A percentile compares a stretch with the other conserved stretches of the same genome.
Evolutionary conservation across 805 yeast species (phyloP).

Genomic region (Zygoascus biomembranicola): DNA sequence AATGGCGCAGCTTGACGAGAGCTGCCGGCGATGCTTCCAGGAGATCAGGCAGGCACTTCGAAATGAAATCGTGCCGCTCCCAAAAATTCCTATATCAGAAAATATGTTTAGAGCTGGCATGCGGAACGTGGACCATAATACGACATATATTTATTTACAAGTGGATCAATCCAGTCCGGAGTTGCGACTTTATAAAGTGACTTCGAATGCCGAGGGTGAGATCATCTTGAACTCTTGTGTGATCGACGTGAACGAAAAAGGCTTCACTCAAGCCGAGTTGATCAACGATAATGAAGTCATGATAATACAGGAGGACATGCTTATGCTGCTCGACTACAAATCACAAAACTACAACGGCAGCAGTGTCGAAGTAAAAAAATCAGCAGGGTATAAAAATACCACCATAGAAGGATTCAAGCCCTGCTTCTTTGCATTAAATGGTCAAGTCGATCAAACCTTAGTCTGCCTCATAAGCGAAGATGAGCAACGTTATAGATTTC

Average conservation of each 20-base stretch:
- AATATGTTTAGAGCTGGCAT: neutral
- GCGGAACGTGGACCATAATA: neutral
- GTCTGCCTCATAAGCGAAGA: slow-evolving; percentile 11
- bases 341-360: neutral
- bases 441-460: slow-evolving; percentile 6
- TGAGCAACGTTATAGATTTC: slow-evolving; percentile 8
- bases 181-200: neutral
- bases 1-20: neutral
- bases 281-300: slow-evolving; percentile 8
- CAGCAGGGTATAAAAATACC: neutral
- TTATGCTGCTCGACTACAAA: neutral
- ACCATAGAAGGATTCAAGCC: slow-evolving; percentile 3
- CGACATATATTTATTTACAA: neutral
- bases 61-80: neutral
- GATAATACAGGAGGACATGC: slow-evolving; percentile 1
- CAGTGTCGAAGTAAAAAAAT: neutral
- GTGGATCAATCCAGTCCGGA: neutral
- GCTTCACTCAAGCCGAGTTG: slow-evolving; percentile 8
- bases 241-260: neutral
- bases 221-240: neutral
- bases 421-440: slow-evolving; percentile 9
- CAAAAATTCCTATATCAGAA: neutral
- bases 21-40: slow-evolving; percentile 3
- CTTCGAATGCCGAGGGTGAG: neutral
- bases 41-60: slow-evolving; percentile 2